These are phyloP conservation scores for Naganishia kalamii DNA, from an alignment of 768 basidiomycete genomes.

Conservation along the genomic window DNA sequence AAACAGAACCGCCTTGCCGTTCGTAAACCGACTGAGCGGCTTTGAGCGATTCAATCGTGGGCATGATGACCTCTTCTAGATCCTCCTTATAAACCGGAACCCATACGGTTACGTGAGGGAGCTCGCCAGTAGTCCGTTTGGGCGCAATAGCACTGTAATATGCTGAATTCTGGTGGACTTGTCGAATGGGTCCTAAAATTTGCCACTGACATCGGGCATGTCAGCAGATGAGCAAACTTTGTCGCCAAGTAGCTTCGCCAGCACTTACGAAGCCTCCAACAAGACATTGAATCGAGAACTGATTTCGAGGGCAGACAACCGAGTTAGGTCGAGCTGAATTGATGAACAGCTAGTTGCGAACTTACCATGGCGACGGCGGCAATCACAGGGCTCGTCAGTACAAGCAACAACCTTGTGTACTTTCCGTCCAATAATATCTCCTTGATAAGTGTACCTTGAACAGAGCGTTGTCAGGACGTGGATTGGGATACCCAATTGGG, in stretches of 20 bases:
- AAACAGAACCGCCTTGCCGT: slow-evolving; percentile 74
- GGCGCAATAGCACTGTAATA: slow-evolving; percentile 44
- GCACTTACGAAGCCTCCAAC: slow-evolving; percentile 48
- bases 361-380: slow-evolving; percentile 48
- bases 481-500: slow-evolving; percentile 47
- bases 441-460: slow-evolving; percentile 56
- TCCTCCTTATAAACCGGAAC: slow-evolving; percentile 74
- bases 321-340: slow-evolving; percentile 24
- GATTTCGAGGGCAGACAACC: too few species aligned
- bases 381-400: slow-evolving; percentile 59
- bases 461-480: neutral
- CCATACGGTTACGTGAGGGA: slow-evolving; percentile 52
- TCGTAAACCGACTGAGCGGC: slow-evolving; percentile 84
- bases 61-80: slow-evolving; percentile 54
- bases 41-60: slow-evolving; percentile 62
- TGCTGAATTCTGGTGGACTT: slow-evolving; percentile 41
- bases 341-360: slow-evolving; percentile 56
- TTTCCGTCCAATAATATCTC: slow-evolving; percentile 65
- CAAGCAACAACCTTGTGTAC: slow-evolving; percentile 60
- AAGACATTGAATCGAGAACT: slow-evolving; percentile 19
- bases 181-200: slow-evolving; percentile 44
- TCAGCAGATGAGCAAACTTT: slow-evolving; percentile 39
- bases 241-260: slow-evolving; percentile 57
- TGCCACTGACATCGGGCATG: slow-evolving; percentile 41
- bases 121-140: slow-evolving; percentile 33